Evolutionary conservation across 441 rosid species (phyloP), one percentile per base, ranked within the genome.

Genomic region (Iberis amara): DNA sequence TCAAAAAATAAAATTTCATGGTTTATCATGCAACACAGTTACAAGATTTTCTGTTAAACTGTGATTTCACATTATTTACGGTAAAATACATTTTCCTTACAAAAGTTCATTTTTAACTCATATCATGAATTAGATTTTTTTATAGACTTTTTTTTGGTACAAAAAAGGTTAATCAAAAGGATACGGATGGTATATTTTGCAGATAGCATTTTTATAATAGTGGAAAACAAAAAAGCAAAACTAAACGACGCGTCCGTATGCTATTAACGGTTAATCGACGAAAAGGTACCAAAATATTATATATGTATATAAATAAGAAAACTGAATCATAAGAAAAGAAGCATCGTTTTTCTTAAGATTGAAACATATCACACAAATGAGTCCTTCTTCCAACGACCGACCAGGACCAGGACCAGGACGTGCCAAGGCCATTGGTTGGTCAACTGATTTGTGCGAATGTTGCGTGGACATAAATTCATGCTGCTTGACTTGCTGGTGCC

Each of bases 401-500:
- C 37, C 4, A 30, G 6, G 8, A 12, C 47, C 27, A 37, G 26
- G 3, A 4, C 37, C 1, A n/a, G 11, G 43, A 52, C 42, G n/a
- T 59, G 53, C 51, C 44, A 33, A 43, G 11, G 61, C 51, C 47
- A 33, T 39, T 9, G 61, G 54, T 31, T 76, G 81, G 78, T 70
- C 81, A 11, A 70, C 64, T 1, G 76, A 65, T 57, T 68, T 76
- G 0, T 76, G 65, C 38, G 72, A 68, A 61, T 75, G 79, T 63
- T 61, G 47, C 53, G 21, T 23, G 5, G 75, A 75, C 47, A 48
- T 67, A 36, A 38, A 61, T 26, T 68, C 53, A 11, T 72, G 79
- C 18, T 86, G 92, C 76, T 52, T 77, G 46, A 74, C 92, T 5
- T 79, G 57, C 11, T 86, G 78, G 74, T 83, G 86, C 14, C 92